A percentile compares a stretch with the other conserved stretches of the same genome.
phyloP scores from a whole-genome alignment of 2,329 filamentous ascomycete species.

The Stenocarpella maydis region DNA sequence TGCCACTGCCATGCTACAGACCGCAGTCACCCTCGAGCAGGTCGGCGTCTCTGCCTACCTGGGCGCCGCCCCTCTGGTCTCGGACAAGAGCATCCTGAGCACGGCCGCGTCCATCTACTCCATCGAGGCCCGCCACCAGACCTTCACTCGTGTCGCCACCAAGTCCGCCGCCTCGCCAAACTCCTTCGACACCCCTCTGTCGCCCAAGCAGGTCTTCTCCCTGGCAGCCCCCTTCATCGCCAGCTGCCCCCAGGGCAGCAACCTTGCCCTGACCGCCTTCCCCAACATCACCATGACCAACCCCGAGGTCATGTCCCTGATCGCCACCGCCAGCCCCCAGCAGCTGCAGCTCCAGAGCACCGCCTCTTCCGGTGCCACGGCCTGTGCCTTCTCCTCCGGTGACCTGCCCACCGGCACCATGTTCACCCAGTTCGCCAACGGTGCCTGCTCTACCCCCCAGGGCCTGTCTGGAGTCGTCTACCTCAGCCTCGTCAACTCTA shows the following conservation, averaged over 20 bases:
- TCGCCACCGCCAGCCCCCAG: constrained; percentile 50
- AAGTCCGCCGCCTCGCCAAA: constrained; percentile 68
- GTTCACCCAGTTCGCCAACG: constrained; percentile 65
- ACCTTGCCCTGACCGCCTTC: constrained; percentile 71
- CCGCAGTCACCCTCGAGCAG: constrained; percentile 75
- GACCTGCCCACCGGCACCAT: constrained; percentile 63
- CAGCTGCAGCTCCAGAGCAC: constrained; percentile 59
- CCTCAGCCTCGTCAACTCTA: constrained; percentile 68
- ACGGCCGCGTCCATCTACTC: constrained; percentile 76
- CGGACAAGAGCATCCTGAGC: constrained; percentile 65
- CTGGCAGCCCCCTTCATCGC: constrained; percentile 77
- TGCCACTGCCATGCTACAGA: constrained; percentile 72
- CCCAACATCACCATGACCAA: constrained; percentile 59
- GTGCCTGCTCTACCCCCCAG: constrained; percentile 68
- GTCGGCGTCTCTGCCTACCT: constrained; percentile 79
- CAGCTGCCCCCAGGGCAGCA: constrained; percentile 72
- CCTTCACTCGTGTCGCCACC: constrained; percentile 71
- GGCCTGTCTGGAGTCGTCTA: constrained; percentile 71
- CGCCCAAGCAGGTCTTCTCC: constrained; percentile 74
- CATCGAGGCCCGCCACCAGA: constrained; percentile 77
- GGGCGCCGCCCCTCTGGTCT: constrained; percentile 73
- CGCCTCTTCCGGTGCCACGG: constrained; percentile 59
- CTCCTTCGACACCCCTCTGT: constrained; percentile 75
- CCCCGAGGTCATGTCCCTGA: constrained; percentile 11
- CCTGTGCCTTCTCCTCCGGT: constrained; percentile 74